Conservation (phyloP, 805 yeast species). For the Metschnikowia aberdeeniae region DNA sequence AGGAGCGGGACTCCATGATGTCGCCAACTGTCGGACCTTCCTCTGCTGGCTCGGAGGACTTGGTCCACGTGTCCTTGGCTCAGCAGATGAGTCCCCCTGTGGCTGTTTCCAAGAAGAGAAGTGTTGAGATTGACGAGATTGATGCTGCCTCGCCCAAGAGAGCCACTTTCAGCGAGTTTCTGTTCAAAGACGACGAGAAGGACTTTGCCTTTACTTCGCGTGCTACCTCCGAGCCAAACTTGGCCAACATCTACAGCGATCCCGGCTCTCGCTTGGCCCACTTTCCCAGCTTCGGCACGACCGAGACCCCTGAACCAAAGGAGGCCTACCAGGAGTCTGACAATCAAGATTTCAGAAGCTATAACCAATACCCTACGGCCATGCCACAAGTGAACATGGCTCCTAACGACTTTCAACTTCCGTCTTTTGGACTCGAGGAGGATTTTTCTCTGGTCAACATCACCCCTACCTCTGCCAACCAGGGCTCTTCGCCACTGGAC, state of each 20-base stretch:
- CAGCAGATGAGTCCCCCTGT: neutral
- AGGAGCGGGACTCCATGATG: constrained; percentile 12
- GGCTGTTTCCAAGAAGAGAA: neutral
- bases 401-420: neutral
- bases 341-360: too few species aligned
- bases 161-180: constrained; percentile 1
- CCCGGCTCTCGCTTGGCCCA: constrained; percentile 4
- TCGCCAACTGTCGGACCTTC: neutral
- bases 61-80: neutral
- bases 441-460: constrained; percentile 1
- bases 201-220: constrained; percentile 15
- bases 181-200: constrained; percentile 7
- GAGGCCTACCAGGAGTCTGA: too few species aligned
- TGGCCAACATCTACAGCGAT: constrained; percentile 5
- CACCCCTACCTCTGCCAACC: constrained; percentile 7
- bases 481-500: constrained; percentile 5
- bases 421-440: constrained; percentile 1
- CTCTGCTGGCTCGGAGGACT: constrained; percentile 5
- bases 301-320: too few species aligned
- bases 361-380: neutral
- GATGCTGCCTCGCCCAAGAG: constrained; percentile 11
- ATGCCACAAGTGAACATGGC: neutral
- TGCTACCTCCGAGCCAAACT: constrained; percentile 20
- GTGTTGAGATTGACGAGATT: constrained; percentile 4
- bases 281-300: too few species aligned